Percentiles rank a stretch among this genome's conserved stretches.
Evolutionary conservation across 2,329 filamentous ascomycete genomes (phyloP).

Genomic region (Ascomycota sp.): DNA sequence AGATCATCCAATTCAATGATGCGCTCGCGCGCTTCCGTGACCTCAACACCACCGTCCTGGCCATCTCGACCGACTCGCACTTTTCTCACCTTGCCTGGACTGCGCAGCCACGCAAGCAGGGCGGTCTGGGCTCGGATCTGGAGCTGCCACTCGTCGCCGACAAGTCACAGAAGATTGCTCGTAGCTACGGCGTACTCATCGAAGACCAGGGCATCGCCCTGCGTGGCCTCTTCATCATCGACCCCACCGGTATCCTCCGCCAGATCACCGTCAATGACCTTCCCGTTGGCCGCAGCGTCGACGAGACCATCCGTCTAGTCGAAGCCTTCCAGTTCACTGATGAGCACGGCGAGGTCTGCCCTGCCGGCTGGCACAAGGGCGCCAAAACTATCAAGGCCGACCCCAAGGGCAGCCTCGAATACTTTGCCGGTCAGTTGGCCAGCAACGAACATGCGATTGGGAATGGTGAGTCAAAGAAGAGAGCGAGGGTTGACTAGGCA

Average conservation of each 20-base stretch:
- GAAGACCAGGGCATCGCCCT: conserved; percentile 44
- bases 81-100: conserved; percentile 37
- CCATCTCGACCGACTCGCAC: conserved; percentile 41
- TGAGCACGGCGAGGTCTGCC: conserved; percentile 59
- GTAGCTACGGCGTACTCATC: conserved; percentile 41
- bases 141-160: conserved; percentile 42
- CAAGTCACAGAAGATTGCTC: conserved; percentile 37
- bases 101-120: conserved; percentile 34
- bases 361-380: conserved; percentile 27
- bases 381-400: conserved; percentile 29
- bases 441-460: conserved; percentile 3
- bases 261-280: conserved; percentile 48
- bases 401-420: conserved; percentile 28
- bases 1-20: conserved; percentile 45
- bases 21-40: conserved; percentile 36
- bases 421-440: conserved; percentile 15
- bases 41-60: conserved; percentile 38
- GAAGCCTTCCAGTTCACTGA: conserved; percentile 68
- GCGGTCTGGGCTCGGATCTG: conserved; percentile 37
- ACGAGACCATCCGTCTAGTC: conserved; percentile 44
- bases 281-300: conserved; percentile 41
- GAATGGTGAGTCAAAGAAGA: conserved; percentile 1
- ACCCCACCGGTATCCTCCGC: conserved; percentile 37
- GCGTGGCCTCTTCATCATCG: conserved; percentile 44
- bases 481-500: background rate